Evolutionary conservation across 106 monocot genomes (phyloP).

Genomic region (Gastrodia elata): DNA sequence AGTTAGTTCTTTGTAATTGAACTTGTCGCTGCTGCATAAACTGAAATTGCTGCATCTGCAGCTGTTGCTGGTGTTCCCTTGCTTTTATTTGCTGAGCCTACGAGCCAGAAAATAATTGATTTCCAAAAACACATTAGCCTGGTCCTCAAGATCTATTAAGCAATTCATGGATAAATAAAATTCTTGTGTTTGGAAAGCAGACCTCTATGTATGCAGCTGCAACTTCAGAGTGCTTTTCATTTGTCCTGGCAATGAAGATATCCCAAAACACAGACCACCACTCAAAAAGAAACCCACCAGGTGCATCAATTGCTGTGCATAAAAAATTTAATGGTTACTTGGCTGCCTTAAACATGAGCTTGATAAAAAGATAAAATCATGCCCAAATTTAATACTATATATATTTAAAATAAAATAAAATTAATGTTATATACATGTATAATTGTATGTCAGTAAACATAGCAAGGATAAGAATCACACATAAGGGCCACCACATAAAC

Average conservation of each 20-base stretch:
- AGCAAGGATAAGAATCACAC: background rate
- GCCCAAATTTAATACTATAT: background rate
- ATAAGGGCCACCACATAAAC: background rate
- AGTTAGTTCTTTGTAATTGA: constrained; percentile 35
- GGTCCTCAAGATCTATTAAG: background rate
- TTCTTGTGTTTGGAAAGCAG: background rate
- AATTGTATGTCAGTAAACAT: too few relatives aligned
- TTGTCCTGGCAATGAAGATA: constrained; percentile 93
- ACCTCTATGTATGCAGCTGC: constrained; percentile 63
- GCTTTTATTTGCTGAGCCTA: constrained; percentile 72
- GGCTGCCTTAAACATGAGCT: background rate
- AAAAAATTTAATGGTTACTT: constrained; percentile 6
- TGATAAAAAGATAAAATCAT: background rate
- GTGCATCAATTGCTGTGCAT: constrained; percentile 90
- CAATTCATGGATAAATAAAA: background rate
- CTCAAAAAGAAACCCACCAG: constrained; percentile 96
- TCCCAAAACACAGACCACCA: constrained; percentile 99
- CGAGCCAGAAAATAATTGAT: background rate
- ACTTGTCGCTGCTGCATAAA: constrained; percentile 58
- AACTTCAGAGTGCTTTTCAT: constrained; percentile 67
- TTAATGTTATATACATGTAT: too few relatives aligned
- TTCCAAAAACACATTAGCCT: background rate
- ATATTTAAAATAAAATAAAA: too few relatives aligned
- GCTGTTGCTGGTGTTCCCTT: constrained; percentile 68
- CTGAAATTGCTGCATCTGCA: constrained; percentile 69